Conservation (phyloP, 2,329 filamentous ascomycete species). For the Aspergillus floridensis region DNA sequence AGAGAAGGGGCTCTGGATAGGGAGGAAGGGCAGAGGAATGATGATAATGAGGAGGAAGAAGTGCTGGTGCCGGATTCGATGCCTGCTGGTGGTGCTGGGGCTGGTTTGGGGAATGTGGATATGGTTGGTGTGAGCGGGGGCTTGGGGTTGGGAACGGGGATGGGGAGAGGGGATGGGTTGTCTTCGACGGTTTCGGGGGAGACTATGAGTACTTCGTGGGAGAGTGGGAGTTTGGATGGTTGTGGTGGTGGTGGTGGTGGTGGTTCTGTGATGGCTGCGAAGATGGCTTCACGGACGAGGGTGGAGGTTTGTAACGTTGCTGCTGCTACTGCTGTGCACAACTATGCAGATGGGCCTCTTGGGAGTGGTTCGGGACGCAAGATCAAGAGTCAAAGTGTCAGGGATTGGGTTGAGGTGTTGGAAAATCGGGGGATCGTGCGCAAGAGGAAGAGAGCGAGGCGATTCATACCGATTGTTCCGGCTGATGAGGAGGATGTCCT, state of each 20-base stretch:
- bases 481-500: slow-evolving; percentile 28
- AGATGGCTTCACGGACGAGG: too few species aligned
- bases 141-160: not conserved
- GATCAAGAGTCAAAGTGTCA: not conserved
- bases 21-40: too few species aligned
- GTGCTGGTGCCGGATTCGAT: slow-evolving; percentile 19
- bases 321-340: too few species aligned
- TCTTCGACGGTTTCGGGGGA: not conserved
- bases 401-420: slow-evolving; percentile 4
- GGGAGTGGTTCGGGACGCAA: not conserved
- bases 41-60: not conserved
- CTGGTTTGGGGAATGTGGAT: not conserved
- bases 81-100: not conserved
- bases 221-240: not conserved
- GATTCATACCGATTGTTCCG: slow-evolving; percentile 30
- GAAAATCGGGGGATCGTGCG: too few species aligned
- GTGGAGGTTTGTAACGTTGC: too few species aligned
- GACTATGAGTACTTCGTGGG: not conserved
- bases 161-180: not conserved
- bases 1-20: not conserved
- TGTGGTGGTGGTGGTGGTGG: not conserved
- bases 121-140: not conserved
- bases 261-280: not conserved
- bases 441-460: slow-evolving; percentile 21
- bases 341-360: not conserved